Conservation (phyloP, 805 yeast species). For the Candida odintsovae region DNA sequence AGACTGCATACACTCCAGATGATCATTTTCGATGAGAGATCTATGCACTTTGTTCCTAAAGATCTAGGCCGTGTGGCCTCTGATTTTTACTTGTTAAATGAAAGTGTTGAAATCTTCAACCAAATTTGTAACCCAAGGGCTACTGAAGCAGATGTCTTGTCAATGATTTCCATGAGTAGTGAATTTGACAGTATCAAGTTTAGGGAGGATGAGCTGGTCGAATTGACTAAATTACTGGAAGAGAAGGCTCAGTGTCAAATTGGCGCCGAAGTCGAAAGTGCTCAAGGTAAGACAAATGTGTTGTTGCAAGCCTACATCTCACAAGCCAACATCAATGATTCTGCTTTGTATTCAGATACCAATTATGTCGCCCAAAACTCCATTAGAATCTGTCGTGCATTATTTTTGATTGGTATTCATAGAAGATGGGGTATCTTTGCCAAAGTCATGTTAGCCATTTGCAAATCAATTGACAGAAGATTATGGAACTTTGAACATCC, state of each 20-base stretch:
- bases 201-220: slow-evolving; percentile 81
- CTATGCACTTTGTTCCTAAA: slow-evolving; percentile 74
- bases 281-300: slow-evolving; percentile 84
- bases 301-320: slow-evolving; percentile 87
- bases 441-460: slow-evolving; percentile 67
- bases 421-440: slow-evolving; percentile 88
- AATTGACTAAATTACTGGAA: slow-evolving; percentile 57
- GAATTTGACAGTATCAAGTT: slow-evolving; percentile 89
- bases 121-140: slow-evolving; percentile 78
- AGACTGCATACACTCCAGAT: slow-evolving; percentile 82
- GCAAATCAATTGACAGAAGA: slow-evolving; percentile 80
- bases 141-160: slow-evolving; percentile 85
- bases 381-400: slow-evolving; percentile 86
- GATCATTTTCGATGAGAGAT: slow-evolving; percentile 85
- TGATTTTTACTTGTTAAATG: slow-evolving; percentile 82
- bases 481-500: slow-evolving; percentile 93
- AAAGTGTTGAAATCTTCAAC: slow-evolving; percentile 84
- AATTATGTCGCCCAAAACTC: slow-evolving; percentile 95
- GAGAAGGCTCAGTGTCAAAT: slow-evolving; percentile 71
- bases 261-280: slow-evolving; percentile 65
- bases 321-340: slow-evolving; percentile 61
- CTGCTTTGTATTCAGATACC: slow-evolving; percentile 80
- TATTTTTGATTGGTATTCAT: slow-evolving; percentile 80
- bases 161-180: slow-evolving; percentile 85
- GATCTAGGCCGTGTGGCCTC: slow-evolving; percentile 94